Conservation (phyloP, 2,329 filamentous ascomycete species). For the Fusarium circinatum region DNA sequence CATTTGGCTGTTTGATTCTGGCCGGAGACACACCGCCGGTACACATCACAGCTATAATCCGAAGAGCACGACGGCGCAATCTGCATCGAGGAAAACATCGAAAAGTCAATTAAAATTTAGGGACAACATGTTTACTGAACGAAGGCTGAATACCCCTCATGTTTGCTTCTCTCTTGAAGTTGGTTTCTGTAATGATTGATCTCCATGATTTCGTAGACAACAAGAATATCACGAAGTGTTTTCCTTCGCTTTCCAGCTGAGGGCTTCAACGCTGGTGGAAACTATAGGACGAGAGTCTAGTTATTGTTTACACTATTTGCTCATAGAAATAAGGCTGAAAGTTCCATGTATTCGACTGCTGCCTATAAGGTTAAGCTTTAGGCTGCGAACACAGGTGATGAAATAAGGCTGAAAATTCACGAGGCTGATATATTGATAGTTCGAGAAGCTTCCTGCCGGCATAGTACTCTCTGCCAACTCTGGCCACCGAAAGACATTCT, state of each 20-base stretch:
- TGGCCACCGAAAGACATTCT: too few species aligned
- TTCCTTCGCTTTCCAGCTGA: background rate
- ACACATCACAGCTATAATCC: too few species aligned
- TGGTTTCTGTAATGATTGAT: background rate
- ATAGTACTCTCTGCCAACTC: background rate
- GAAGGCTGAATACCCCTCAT: too few species aligned
- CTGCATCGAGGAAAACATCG: background rate
- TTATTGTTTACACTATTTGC: background rate
- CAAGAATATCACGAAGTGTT: background rate
- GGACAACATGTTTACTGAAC: background rate
- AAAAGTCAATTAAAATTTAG: background rate
- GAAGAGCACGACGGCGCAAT: too few species aligned
- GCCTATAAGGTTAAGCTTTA: too few species aligned
- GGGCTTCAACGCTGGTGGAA: background rate
- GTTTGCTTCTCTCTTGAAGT: too few species aligned
- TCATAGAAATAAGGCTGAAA: background rate
- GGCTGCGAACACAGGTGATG: too few species aligned
- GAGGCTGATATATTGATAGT: background rate
- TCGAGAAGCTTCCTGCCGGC: background rate
- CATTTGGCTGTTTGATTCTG: too few species aligned
- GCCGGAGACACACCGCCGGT: too few species aligned
- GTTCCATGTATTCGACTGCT: too few species aligned
- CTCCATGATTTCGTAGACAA: background rate
- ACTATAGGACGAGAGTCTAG: background rate
- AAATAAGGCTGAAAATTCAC: background rate